Percentiles rank a stretch among this genome's conserved stretches.
Evolutionary conservation across 2,329 filamentous ascomycete genomes (phyloP).

Genomic region (Pseudocercospora eumusae): DNA sequence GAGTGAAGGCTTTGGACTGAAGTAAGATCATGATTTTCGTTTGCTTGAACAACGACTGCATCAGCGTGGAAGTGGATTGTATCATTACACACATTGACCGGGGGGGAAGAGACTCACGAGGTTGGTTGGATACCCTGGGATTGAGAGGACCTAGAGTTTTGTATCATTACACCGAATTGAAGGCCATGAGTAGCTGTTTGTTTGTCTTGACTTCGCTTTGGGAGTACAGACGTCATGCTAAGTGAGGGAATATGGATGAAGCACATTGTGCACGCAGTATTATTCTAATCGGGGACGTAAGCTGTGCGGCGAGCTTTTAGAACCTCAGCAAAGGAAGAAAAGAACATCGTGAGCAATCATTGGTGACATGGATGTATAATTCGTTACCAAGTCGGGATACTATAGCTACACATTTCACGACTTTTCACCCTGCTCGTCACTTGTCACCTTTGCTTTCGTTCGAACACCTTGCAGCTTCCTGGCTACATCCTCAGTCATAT

Average conservation of each 20-base stretch:
- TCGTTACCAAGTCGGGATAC: no score
- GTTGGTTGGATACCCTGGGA: neutral
- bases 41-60: neutral
- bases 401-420: neutral
- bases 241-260: no score
- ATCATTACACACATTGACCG: neutral
- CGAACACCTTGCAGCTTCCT: constrained; percentile 22
- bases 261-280: no score
- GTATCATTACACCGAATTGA: neutral
- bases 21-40: constrained; percentile 49
- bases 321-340: no score
- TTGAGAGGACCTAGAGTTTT: neutral
- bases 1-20: constrained; percentile 90
- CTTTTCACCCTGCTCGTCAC: neutral
- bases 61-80: neutral
- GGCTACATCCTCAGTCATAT: constrained; percentile 25
- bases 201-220: neutral
- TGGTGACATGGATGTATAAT: no score
- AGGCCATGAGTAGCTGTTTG: neutral
- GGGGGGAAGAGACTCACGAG: neutral
- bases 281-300: no score
- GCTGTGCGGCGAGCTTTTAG: no score
- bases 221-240: no score
- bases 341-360: no score
- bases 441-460: neutral